Base-by-base conservation (phyloP, 768 basidiomycete species). In the Ephemerocybe angulata region DNA sequence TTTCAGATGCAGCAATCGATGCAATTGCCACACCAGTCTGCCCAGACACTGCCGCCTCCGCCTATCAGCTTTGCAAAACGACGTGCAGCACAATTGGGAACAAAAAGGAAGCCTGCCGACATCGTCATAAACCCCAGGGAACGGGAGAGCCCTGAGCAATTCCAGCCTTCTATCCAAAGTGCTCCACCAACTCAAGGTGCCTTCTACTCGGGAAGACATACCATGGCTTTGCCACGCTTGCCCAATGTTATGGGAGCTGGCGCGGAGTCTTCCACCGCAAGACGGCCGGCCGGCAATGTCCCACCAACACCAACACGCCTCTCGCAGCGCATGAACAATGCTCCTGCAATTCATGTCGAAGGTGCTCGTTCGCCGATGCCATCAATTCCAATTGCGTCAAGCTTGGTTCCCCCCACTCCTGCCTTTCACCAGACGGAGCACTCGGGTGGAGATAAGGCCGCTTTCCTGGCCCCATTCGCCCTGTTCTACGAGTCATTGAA, bases 401-500 rank as follows among this genome's bases (percentile, higher is more conserved):
- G 78, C 4, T 71, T 85, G 11, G 83, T 87, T 1, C 88, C 88
- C 2, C 83, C 84, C 3, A 88, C 88, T 1, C 86, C 87, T 3
- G 80, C 80, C n/a, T 74, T 79, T 11, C 74, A 88, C 19, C 83
- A 84, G 15, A 81, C 80, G 37, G 80, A 84, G 1, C 78, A 77
- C 12, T 84, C 82, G 62, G 63, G 79, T 10, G 79, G 80, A 22
- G 86, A 87, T 63, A 90, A 87, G 65, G 74, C 81, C 1, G 85
- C 89, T 19, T 94, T 94, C 68, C 71, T 94, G 46, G 83, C 86
- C 0, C 90, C 89, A 2, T 94, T 93, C 60, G 88, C 87, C 63
- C 68, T 79, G 50, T 93, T 94, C 68, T 94, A 92, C 65, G 90
- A 93, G 56, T 86, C 90, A 3, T 80, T 94, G 29, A 80, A 85